Base-by-base conservation (phyloP, 345 rosid genomes). In the Populus simonii region DNA sequence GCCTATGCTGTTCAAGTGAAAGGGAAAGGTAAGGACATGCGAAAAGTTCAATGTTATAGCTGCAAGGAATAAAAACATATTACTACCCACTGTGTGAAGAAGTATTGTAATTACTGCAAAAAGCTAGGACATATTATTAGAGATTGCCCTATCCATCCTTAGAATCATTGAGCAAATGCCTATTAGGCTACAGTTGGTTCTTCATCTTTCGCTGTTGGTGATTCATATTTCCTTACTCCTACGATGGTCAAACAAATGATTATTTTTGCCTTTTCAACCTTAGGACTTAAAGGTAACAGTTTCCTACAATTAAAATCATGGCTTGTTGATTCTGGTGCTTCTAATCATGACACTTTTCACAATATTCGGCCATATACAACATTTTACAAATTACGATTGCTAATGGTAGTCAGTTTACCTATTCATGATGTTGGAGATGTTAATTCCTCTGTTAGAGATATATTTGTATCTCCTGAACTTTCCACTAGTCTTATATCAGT, bases 231-330 rank as follows among this genome's bases (percentile, higher is more conserved):
- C 18, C 41, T 47, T 35, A 39, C 67, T 33, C 65, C 12, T 51
- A 35, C 23, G 43, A 65, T 53, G 79, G 70, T 74, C 9, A 8
- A 75, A 7, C 13, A 82, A 6, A 78, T 75, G 71, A 70, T 82
- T 7, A 15, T 66, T 22, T 51, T 45, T 5, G 57, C 59, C 0
- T 70, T 82, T 4, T 69, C 38, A 7, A 17, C 71, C 27, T 31
- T 78, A 1, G n/a, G 67, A 17, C 20, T 73, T 22, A 29, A 59
- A 77, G 75, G 81, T 73, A 81, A 77, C 1, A 6, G 22, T 72
- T 55, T 66, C 18, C 6, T 2, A 61, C n/a, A 15, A 6, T 11
- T 29, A 62, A 43, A 59, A 20, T 13, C 29, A 18, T 81, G 63
- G 75, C 2, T 47, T 59, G 0, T 68, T 20, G 73, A 62, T 49